Percentiles rank a stretch among this genome's conserved stretches.
Conservation (phyloP, 495 filamentous ascomycete genomes). For the Neurospora sp. region DNA sequence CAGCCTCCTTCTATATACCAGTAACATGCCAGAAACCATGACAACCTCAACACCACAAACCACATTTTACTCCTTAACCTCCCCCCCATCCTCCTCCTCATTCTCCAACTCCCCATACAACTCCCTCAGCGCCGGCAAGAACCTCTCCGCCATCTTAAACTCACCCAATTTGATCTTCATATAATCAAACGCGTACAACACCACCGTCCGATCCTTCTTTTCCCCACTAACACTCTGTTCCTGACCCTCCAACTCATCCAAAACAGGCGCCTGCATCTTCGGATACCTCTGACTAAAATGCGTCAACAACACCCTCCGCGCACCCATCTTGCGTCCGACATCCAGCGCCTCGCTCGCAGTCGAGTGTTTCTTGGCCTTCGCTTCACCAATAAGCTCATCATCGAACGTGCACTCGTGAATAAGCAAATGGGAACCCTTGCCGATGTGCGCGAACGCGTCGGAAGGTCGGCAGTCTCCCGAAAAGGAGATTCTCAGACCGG, state of each 20-base stretch:
- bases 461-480: slow-evolving; percentile 85
- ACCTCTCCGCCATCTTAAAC: slow-evolving; percentile 64
- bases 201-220: slow-evolving; percentile 7
- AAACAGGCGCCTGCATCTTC: slow-evolving; percentile 54
- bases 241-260: slow-evolving; percentile 12
- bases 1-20: background rate
- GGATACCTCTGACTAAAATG: slow-evolving; percentile 97
- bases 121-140: slow-evolving; percentile 50
- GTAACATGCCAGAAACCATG: background rate
- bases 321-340: slow-evolving; percentile 67
- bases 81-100: background rate
- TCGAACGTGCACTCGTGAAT: slow-evolving; percentile 97
- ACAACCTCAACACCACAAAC: background rate
- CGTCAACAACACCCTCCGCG: slow-evolving; percentile 66
- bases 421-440: slow-evolving; percentile 63
- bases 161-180: slow-evolving; percentile 78
- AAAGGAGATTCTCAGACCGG: slow-evolving; percentile 77
- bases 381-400: slow-evolving; percentile 66
- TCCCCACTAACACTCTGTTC: background rate
- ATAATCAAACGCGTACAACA: slow-evolving; percentile 79
- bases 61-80: background rate
- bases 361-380: slow-evolving; percentile 78
- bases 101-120: background rate
- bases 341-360: slow-evolving; percentile 76
- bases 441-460: slow-evolving; percentile 53